Conservation (phyloP, 805 yeast genomes). For the Candida nanaspora region DNA sequence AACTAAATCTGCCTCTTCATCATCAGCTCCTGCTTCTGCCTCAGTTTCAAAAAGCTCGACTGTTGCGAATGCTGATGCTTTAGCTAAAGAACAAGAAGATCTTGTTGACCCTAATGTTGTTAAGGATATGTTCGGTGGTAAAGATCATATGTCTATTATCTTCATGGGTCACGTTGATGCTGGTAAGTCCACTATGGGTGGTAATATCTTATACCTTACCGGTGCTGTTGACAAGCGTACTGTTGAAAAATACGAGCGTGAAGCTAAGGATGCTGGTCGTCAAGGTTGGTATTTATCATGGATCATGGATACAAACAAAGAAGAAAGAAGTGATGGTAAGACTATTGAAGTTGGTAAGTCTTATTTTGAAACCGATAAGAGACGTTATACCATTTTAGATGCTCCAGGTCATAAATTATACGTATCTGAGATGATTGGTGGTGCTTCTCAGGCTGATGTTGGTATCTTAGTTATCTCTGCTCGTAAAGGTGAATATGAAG, state of each 20-base stretch:
- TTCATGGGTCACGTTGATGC: slow-evolving; percentile 99
- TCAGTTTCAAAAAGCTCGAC: slow-evolving; percentile 9
- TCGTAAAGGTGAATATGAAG: slow-evolving; percentile 98
- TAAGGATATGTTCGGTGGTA: slow-evolving; percentile 91
- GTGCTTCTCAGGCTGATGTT: slow-evolving; percentile 99
- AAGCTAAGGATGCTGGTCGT: slow-evolving; percentile 98
- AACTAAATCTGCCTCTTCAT: slow-evolving; percentile 7
- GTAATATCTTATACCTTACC: slow-evolving; percentile 85
- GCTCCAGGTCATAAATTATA: slow-evolving; percentile 99
- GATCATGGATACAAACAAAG: slow-evolving; percentile 99
- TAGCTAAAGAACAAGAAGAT: slow-evolving; percentile 67
- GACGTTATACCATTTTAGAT: slow-evolving; percentile 96
- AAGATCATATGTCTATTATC: slow-evolving; percentile 92
- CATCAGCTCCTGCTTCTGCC: slow-evolving; percentile 11
- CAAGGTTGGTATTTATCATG: slow-evolving; percentile 99
- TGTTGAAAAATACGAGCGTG: slow-evolving; percentile 95
- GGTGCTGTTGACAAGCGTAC: slow-evolving; percentile 99
- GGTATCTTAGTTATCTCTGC: slow-evolving; percentile 97
- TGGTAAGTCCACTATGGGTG: slow-evolving; percentile 99
- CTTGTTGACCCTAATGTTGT: slow-evolving; percentile 81
- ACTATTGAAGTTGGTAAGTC: slow-evolving; percentile 99
- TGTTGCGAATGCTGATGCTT: slow-evolving; percentile 37
- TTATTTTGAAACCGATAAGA: slow-evolving; percentile 93
- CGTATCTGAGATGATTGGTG: slow-evolving; percentile 98
- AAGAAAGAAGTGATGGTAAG: slow-evolving; percentile 98